Base-by-base conservation (phyloP, 208 protist species). In the Sergeia podlipaevii region DNA sequence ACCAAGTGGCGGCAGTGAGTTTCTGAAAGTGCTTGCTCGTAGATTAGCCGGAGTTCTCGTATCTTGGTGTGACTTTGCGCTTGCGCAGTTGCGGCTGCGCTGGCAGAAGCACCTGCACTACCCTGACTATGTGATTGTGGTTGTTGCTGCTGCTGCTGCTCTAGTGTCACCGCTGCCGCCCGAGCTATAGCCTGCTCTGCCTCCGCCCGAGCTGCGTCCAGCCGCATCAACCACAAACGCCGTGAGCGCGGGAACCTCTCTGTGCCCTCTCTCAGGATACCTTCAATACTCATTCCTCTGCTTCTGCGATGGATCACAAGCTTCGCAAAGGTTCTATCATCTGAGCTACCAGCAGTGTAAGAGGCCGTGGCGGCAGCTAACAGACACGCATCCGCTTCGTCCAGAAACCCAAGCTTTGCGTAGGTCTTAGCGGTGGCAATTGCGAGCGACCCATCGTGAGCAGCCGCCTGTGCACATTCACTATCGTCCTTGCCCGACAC, bases 151-250 rank as follows among this genome's bases (percentile, higher is more conserved):
- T 15, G 42, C 44, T 11, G 7, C 32, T 42, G 33, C 1, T 38
- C 26, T 18, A 28, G 23, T 26, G 48, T 8, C 2, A 18, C 13
- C 5, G 34, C 20, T 18, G 3, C 3, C 20, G 48, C 48, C 17
- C 3, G 5, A n/a, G 4, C n/a, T n/a, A n/a, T n/a, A 11, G 13
- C 23, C 7, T 34, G 46, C 42, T 47, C 42, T 11, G 15, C 42
- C 23, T 13, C 15, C 15, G 10, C 34, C 34, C 10, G 10, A 23
- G 58, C 66, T 8, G 67, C 43, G 41, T 89, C 75, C 43, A 93
- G 48, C 36, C 70, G 69, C 70, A 93, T 78, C 24, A 84, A 64
- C 81, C 85, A 93, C 28, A 93, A 57, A 29, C 65, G 49, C 17
- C 55, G 55, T 15, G 78, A 85, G 10, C 53, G 65, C 28, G 80